These are phyloP conservation scores for Lasiosphaeria ovina DNA, from an alignment of 495 filamentous ascomycete species.

Conservation along the genomic window DNA sequence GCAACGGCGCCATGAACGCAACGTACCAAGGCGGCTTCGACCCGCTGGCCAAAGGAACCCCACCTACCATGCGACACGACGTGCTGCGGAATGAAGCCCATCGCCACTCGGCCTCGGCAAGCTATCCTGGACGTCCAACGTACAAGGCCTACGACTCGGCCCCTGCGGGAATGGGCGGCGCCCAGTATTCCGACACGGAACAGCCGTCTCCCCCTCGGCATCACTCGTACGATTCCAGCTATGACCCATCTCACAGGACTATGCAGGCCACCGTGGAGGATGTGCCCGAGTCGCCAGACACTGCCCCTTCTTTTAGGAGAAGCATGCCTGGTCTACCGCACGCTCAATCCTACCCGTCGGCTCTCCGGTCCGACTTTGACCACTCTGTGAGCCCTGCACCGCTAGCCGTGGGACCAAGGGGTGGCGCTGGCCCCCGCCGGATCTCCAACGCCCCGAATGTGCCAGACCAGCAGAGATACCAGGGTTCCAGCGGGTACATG, in stretches of 20 bases:
- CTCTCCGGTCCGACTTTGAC: conserved; percentile 35
- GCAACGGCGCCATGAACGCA: conserved; percentile 34
- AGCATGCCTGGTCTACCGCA: conserved; percentile 35
- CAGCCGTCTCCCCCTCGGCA: conserved; percentile 40
- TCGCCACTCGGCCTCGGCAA: conserved; percentile 38
- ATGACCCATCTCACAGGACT: conserved; percentile 43
- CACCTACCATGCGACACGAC: conserved; percentile 46
- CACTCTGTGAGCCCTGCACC: conserved; percentile 46
- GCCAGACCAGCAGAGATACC: conserved; percentile 2
- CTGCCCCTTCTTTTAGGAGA: conserved; percentile 44
- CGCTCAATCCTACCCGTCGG: conserved; percentile 24
- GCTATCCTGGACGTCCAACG: conserved; percentile 47
- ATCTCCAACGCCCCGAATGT: neutral
- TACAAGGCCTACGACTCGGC: conserved; percentile 47
- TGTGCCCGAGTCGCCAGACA: conserved; percentile 52
- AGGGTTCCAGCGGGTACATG: conserved; percentile 3
- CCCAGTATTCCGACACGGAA: conserved; percentile 32
- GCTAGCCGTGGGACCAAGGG: conserved; percentile 41
- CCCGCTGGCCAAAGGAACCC: conserved; percentile 29
- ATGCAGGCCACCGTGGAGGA: conserved; percentile 73
- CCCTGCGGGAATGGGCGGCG: conserved; percentile 28
- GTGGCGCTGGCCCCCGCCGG: conserved; percentile 6
- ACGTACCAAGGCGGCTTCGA: conserved; percentile 35
- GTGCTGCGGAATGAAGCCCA: conserved; percentile 49
- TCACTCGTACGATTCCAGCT: conserved; percentile 49